These are phyloP conservation scores for Takashimella tepidaria DNA, from an alignment of 1,284 basidiomycete species.

Conservation along the genomic window DNA sequence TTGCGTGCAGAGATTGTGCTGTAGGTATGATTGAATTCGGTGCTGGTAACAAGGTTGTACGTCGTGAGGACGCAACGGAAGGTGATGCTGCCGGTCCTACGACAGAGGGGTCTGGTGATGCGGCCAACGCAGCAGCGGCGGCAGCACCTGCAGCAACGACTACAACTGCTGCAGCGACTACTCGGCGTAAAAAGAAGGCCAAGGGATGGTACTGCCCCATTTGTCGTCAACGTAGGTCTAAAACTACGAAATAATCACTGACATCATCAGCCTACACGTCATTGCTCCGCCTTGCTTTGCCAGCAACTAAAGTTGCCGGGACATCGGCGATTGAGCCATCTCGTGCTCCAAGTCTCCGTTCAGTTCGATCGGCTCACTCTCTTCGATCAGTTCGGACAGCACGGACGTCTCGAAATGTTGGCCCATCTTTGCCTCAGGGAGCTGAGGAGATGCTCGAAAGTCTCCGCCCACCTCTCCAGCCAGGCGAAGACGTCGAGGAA, in stretches of 20 bases:
- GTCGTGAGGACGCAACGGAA: constrained; percentile 55
- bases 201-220: constrained; percentile 95
- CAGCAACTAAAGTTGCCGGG: constrained; percentile 49
- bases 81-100: constrained; percentile 16
- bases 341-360: constrained; percentile 26
- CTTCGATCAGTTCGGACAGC: constrained; percentile 22
- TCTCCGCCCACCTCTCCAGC: constrained; percentile 24
- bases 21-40: constrained; percentile 93
- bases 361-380: constrained; percentile 19
- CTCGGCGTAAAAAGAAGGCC: constrained; percentile 73
- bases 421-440: constrained; percentile 46
- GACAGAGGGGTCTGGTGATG: constrained; percentile 19
- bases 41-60: constrained; percentile 72
- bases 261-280: constrained; percentile 68
- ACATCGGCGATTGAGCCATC: constrained; percentile 14
- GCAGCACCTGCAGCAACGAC: constrained; percentile 38
- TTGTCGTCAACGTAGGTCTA: constrained; percentile 71
- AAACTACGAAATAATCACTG: neutral
- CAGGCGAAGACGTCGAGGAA: constrained; percentile 14
- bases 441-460: constrained; percentile 44
- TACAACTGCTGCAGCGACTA: constrained; percentile 39
- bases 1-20: constrained; percentile 86
- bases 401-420: constrained; percentile 26
- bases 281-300: constrained; percentile 71
- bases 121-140: constrained; percentile 12